These are phyloP conservation scores for Boletus sp. DNA, from an alignment of 1,284 basidiomycete genomes.

Conservation along the genomic window DNA sequence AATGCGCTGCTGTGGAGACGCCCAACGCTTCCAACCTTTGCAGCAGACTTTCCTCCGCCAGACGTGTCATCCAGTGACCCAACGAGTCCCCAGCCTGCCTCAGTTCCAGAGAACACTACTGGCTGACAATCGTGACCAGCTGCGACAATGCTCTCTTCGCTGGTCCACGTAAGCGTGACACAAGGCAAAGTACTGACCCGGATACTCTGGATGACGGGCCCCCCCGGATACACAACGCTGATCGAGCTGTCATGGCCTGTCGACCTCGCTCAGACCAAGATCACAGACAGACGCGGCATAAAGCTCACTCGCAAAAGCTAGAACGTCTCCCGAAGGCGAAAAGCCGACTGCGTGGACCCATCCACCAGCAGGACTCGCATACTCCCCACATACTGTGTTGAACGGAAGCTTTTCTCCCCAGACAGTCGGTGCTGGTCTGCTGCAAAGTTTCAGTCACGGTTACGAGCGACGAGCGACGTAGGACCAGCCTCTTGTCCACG, in stretches of 20 bases:
- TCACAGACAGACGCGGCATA: neutral
- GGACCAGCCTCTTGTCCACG: slow-evolving; percentile 80
- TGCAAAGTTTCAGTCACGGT: slow-evolving; percentile 1
- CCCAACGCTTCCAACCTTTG: slow-evolving; percentile 56
- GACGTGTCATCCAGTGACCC: slow-evolving; percentile 79
- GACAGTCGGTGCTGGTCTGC: slow-evolving; percentile 81
- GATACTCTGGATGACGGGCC: slow-evolving; percentile 68
- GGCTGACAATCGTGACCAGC: slow-evolving; percentile 99
- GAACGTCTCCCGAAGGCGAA: slow-evolving; percentile 88
- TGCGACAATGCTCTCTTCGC: slow-evolving; percentile 79
- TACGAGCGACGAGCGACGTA: neutral
- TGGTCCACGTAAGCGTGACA: slow-evolving; percentile 80
- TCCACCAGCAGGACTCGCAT: slow-evolving; percentile 81
- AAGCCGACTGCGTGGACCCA: slow-evolving; percentile 98
- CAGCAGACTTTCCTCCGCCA: slow-evolving; percentile 44
- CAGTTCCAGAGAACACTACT: slow-evolving; percentile 73
- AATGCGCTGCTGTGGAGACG: slow-evolving; percentile 93
- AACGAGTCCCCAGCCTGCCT: slow-evolving; percentile 68
- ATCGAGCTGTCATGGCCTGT: slow-evolving; percentile 89
- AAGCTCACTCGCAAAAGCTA: slow-evolving; percentile 86
- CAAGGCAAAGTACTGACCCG: slow-evolving; percentile 76
- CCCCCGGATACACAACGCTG: slow-evolving; percentile 82
- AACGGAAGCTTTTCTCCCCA: slow-evolving; percentile 99
- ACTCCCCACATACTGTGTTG: slow-evolving; percentile 97
- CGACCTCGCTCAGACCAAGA: slow-evolving; percentile 2